Evolutionary conservation across 257 asterid genomes (phyloP).

Genomic region (Knoxia roxburghii): DNA sequence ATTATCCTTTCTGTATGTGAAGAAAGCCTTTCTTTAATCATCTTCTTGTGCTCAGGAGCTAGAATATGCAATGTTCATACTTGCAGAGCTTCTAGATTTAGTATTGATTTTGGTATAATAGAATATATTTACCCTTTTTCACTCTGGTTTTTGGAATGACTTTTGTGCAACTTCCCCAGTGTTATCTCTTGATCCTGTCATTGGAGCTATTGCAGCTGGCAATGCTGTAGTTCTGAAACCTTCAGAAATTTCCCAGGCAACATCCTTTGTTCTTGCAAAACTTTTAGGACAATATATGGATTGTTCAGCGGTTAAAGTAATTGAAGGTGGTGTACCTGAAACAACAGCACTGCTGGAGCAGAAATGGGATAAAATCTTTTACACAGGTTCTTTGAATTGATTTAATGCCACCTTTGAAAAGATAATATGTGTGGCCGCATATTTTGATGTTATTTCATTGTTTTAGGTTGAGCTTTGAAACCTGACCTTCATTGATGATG

Average conservation of each 20-base stretch:
- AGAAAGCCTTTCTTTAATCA: neutral
- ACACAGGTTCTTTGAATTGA: slow-evolving; percentile 40
- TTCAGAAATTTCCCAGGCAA: slow-evolving; percentile 48
- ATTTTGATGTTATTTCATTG: no score
- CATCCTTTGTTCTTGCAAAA: slow-evolving; percentile 52
- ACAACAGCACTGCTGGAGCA: slow-evolving; percentile 58
- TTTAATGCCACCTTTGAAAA: no score
- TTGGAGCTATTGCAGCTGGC: slow-evolving; percentile 96
- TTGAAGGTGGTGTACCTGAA: slow-evolving; percentile 60
- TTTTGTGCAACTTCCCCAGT: slow-evolving; percentile 25
- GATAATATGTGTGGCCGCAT: no score
- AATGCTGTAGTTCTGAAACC: slow-evolving; percentile 79
- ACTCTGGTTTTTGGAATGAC: neutral
- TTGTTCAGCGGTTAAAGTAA: slow-evolving; percentile 60
- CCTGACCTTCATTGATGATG: no score
- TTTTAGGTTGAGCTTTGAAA: neutral
- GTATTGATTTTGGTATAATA: neutral
- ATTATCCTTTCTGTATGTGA: slow-evolving; percentile 84
- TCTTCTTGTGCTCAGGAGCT: neutral
- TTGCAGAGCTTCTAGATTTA: neutral
- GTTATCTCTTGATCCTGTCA: slow-evolving; percentile 66
- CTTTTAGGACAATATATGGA: slow-evolving; percentile 68
- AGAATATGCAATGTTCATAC: neutral
- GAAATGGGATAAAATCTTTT: slow-evolving; percentile 74
- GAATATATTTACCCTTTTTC: neutral